Conservation (phyloP, 2,329 filamentous ascomycete species). For the Tolypocladium album region DNA sequence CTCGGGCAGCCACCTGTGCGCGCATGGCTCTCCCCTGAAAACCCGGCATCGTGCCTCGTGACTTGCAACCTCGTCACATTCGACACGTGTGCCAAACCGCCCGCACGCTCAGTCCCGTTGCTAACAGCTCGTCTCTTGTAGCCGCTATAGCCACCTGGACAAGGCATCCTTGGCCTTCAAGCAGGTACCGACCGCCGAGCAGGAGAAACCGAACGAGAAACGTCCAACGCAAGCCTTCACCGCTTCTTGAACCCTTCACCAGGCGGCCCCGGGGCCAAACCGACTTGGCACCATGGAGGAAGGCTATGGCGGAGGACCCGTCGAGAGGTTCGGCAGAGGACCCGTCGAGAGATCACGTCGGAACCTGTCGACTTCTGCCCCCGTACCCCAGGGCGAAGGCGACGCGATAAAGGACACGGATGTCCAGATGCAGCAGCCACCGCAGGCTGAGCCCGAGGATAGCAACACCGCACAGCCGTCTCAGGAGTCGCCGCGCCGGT, state of each 20-base stretch:
- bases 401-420: conserved; percentile 33
- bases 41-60: neutral
- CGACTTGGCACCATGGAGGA: conserved; percentile 22
- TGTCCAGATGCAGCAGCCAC: conserved; percentile 22
- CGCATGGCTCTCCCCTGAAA: neutral
- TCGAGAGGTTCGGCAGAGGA: conserved; percentile 21
- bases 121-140: neutral
- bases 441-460: conserved; percentile 22
- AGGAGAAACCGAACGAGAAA: neutral
- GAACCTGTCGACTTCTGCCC: conserved; percentile 26
- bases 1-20: neutral
- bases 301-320: conserved; percentile 27
- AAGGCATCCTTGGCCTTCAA: neutral
- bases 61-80: neutral
- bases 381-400: conserved; percentile 31
- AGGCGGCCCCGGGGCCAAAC: neutral
- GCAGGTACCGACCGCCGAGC: neutral
- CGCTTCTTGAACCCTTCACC: neutral
- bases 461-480: conserved; percentile 20
- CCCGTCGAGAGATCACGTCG: conserved; percentile 22
- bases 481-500: conserved; percentile 26
- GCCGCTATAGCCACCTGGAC: neutral
- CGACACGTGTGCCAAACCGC: neutral
- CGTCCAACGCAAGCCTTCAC: neutral
- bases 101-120: neutral